Evolutionary conservation across 352 stramenopile genomes (phyloP), one percentile per base, ranked within the genome.

Genomic region (Phytophthora sojae): DNA sequence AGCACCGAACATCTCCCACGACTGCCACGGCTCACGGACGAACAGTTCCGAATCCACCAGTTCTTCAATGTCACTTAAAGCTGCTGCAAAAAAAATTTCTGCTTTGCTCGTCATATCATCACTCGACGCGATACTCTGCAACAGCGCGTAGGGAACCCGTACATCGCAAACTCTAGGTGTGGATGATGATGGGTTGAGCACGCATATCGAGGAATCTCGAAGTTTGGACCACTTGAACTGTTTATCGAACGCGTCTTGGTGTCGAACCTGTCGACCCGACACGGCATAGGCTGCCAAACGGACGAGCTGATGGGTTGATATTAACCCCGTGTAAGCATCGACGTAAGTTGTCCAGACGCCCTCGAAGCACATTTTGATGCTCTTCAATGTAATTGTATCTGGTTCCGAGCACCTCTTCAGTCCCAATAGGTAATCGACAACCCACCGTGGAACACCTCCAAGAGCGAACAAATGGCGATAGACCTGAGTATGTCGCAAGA

Each of bases 381-480:
- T 63, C 3, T 44, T 14, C 37, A 55, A 32, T 37, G 2, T 53
- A 17, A 52, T 7, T 3, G 12, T 3, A 14, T 63, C 9, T n/a
- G 12, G 12, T 44, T 17, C 12, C 15, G 14, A 5, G 37, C 12
- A 44, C 37, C 37, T 44, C 7, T n/a, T 42, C n/a, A 53, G 25
- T 14, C 3, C 4, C 9, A 1, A n/a, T 26, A 72, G n/a, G 23
- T 72, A 72, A 6, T 47, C 29, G 23, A 55, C 51, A 73, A 68
- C 12, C 58, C 58, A 68, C 37, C 58, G 30, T 7, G 65, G 58
- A 63, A 73, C 58, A 45, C 65, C 65, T 19, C 52, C 42, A 63
- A 64, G 44, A 67, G 3, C 1, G 23, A 59, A 49, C 25, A 73
- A 59, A 42, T 73, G 7, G 4, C 39, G 37, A 4, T 57, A 26